Base-by-base conservation (phyloP, 2,329 filamentous ascomycete genomes). In the Fusarium sp. region DNA sequence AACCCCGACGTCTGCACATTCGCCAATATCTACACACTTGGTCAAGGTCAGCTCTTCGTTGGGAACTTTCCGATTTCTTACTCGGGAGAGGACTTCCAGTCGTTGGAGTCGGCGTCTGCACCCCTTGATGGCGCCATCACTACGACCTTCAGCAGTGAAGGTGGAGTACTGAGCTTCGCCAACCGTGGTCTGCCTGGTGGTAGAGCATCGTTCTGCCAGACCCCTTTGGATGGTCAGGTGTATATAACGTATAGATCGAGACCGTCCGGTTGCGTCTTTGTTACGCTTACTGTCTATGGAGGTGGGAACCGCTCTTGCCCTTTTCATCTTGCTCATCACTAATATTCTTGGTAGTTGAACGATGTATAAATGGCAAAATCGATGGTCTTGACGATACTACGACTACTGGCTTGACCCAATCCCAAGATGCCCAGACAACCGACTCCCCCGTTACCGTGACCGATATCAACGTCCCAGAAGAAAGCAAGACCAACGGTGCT, bases 171-270 rank as follows among this genome's bases (percentile, higher is more conserved):
- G 2, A 14, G 15, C 14, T 54, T 54, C 15, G 9, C 51, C 6
- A 43, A 14, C 8, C 38, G n/a, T 8, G 42, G 7, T 1, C 14
- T 54, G 0, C 51, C 38, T 6, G 51, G 51, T 7, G 25, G 51
- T 15, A 27, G 34, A 15, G 51, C 34, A 3, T 43, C 34, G 5
- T 63, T 63, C 47, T 55, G 60, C 9, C 60, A 63, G 8, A n/a
- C 8, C 5, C n/a, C 22, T 18, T 43, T 43, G 3, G 47, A 43
- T 55, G 60, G 60, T 0, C 42, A 63, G 12, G 58, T 63, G 16
- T 63, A 63, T 6, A 53, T 63, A 8, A 43, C 47, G 2, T 63
- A 63, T 4, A 32, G 11, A 15, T 63, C 47, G 2, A 25, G 8
- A 12, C 60, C 58, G 2, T 11, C 32, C 12, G 32, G 42, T 6